Evolutionary conservation across 257 asterid genomes (phyloP), one percentile per base, ranked within the genome.

Genomic region (Vinca minor): DNA sequence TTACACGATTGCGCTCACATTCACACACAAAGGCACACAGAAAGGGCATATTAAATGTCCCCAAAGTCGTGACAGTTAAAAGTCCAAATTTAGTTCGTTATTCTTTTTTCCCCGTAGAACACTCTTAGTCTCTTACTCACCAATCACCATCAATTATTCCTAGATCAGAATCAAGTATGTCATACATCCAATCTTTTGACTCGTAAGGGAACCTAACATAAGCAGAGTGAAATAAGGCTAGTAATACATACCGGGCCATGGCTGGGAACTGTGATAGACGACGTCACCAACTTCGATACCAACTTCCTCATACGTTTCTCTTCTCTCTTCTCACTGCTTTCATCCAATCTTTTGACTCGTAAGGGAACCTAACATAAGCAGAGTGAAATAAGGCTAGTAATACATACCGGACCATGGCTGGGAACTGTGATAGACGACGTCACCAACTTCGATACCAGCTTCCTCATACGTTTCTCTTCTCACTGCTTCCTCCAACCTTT

Each of bases 241-340:
- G 67, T 28, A 61, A 69, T 47, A 17, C 12, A 46, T 84, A 91
- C 98, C 96, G 38, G 98, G 98, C 96, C 96, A 92, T 35, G 96
- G 98, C 81, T 89, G 98, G 77, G 98, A 92, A 80, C 96, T 89
- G 78, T 87, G 96, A 70, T 92, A 89, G 52, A 87, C 80, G 52
- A 92, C 98, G 68, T 92, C 89, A 53, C 91, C 98, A 72, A 92
- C 96, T 82, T 92, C 98, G 70, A 92, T 77, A 66, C 98, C 95
- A 44, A 95, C 72, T 81, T 92, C 98, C 79, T 92, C 98, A 87
- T 80, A 81, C 31, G 98, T 87, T 75, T 92, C n/a, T n/a, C n/a
- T n/a, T n/a, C n/a, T n/a, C 98, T 80, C 98, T 82, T 83, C 89
- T 83, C 64, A 92, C 96, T 2, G 96, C 98, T 85, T 92, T 96